phyloP scores from a whole-genome alignment of 495 filamentous ascomycete species.

The Penicillium ochrochloron region DNA sequence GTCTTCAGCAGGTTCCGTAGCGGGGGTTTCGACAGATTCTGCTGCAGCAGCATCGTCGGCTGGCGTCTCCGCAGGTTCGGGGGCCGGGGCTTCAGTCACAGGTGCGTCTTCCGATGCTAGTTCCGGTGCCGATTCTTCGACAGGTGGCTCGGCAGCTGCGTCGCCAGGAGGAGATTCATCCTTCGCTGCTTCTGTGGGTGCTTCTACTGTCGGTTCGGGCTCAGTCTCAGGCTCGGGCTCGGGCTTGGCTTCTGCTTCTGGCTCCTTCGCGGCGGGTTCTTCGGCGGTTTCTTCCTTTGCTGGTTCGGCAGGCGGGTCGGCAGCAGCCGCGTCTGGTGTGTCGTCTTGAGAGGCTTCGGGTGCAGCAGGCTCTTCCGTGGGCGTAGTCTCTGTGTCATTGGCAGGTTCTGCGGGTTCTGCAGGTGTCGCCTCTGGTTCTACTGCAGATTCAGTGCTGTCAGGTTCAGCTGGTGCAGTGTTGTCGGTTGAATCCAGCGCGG shows the following conservation, averaged over 20 bases:
- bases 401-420: background rate
- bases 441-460: background rate
- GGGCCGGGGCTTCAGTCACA: background rate
- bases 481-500: background rate
- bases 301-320: background rate
- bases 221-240: slow-evolving; percentile 11
- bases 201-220: slow-evolving; percentile 19
- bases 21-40: slow-evolving; percentile 12
- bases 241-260: slow-evolving; percentile 3
- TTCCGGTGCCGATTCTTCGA: slow-evolving; percentile 16
- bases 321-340: background rate
- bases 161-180: slow-evolving; percentile 17
- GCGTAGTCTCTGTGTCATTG: background rate
- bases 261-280: background rate
- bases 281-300: slow-evolving; percentile 3
- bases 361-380: slow-evolving; percentile 11
- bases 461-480: background rate
- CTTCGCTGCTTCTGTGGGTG: slow-evolving; percentile 13
- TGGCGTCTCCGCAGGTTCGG: slow-evolving; percentile 15
- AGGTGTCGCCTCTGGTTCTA: background rate
- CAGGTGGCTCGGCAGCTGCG: slow-evolving; percentile 8
- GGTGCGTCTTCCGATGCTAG: slow-evolving; percentile 8
- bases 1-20: background rate
- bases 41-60: slow-evolving; percentile 6
- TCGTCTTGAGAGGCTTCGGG: background rate